phyloP scores from a whole-genome alignment of 2,329 filamentous ascomycete species.

The Penicillium sp. region DNA sequence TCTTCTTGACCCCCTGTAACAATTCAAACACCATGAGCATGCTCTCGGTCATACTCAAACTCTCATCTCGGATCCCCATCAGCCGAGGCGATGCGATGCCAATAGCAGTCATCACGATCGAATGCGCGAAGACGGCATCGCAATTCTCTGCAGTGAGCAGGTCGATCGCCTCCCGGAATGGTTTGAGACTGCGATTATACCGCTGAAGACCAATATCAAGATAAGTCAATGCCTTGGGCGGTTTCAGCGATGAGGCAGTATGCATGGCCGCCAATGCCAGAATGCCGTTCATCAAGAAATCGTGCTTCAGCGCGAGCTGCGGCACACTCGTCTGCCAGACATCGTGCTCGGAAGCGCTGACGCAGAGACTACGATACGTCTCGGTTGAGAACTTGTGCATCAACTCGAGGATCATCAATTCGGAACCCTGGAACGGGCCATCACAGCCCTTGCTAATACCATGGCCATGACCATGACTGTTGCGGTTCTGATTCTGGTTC shows the following conservation, averaged over 20 bases:
- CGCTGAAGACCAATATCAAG: constrained; percentile 33
- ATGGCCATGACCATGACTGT: not conserved
- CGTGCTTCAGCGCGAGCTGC: constrained; percentile 37
- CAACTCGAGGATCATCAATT: constrained; percentile 48
- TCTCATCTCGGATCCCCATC: constrained; percentile 14
- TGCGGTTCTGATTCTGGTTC: not conserved
- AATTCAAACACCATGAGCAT: constrained; percentile 32
- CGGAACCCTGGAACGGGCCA: not conserved
- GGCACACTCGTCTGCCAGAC: constrained; percentile 41
- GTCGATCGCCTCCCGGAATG: constrained; percentile 33
- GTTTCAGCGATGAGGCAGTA: constrained; percentile 31
- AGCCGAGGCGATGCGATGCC: constrained; percentile 30
- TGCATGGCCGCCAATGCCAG: constrained; percentile 43
- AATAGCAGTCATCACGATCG: constrained; percentile 32
- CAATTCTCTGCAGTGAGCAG: constrained; percentile 33
- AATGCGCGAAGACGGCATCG: constrained; percentile 34
- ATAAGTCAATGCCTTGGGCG: constrained; percentile 21
- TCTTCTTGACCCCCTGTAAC: constrained; percentile 34
- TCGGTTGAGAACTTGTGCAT: constrained; percentile 55
- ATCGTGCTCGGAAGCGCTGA: constrained; percentile 26
- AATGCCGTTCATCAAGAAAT: constrained; percentile 42
- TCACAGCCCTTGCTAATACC: not conserved
- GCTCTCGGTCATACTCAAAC: constrained; percentile 28
- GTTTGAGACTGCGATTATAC: constrained; percentile 29
- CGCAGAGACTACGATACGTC: constrained; percentile 47